Evolutionary conservation across 108 stramenopile species (phyloP), one percentile per base, ranked within the genome.

Genomic region (Cylindrotheca closterium): DNA sequence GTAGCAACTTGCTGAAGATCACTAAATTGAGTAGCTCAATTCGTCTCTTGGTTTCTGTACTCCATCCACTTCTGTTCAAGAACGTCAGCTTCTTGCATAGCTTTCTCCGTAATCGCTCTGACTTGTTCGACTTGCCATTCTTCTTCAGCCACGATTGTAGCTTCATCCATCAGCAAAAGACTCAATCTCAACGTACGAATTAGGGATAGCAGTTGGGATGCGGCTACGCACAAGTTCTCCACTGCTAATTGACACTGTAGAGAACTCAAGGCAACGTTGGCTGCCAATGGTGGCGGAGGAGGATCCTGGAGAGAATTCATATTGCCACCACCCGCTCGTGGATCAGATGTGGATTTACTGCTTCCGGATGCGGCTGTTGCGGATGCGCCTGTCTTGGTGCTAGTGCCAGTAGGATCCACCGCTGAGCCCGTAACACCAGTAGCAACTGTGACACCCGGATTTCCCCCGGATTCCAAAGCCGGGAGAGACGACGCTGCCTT

Each of bases 91-190:
- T 91, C 82, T 62, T 72, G 71, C 57, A 65, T 61, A 0, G 85
- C 84, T 28, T 65, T 45, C 52, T 75, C 60, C 12, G 84, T 67
- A 33, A 62, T 58, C 29, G 68, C 71, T 47, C 75, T 68, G 4
- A 71, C 58, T 48, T 85, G 74, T 47, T 76, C 55, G 19, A 83
- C 84, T 67, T 89, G 87, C 63, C 74, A 74, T 48, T 86, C 82
- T 69, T 93, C 88, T 56, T 94, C 92, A 10, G 70, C 79, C 1
- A 54, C 68, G 47, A 90, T 85, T 2, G 80, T 80, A 58, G 89
- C 92, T 55, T 85, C 87, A 52, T 90, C 92, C 87, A 91, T 87
- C 47, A 94, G 34, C n/a, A 91, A 65, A 0, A 83, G 68, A 60
- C 79, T 78, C 33, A 94, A 32, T 3, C 92, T 69, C 30, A 91